Evolutionary conservation across 169 alveolate genomes (phyloP), one percentile per base, ranked within the genome.

Genomic region (Plasmodium chabaudi): DNA sequence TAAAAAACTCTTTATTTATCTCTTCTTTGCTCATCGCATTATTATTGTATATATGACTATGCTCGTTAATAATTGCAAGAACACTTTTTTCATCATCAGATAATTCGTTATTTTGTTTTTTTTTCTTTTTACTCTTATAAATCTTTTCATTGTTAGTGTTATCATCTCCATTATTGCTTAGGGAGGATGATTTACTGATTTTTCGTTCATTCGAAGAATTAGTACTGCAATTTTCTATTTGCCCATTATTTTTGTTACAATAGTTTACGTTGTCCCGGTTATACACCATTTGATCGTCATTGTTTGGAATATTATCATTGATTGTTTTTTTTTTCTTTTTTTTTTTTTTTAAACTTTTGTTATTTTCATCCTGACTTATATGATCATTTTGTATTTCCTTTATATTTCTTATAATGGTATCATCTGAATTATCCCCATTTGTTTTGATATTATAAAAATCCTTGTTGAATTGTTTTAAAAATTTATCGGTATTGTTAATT

Each of bases 371-470:
- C 57, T 56, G 63, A 68, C 53, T 63, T n/a, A 44, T 19, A 42
- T 75, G n/a, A 63, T 75, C 88, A 23, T 75, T 75, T 75, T 67
- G 64, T 17, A 75, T 75, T 68, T 75, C 88, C 59, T 63, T 75
- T 9, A 75, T 53, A 42, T 82, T 82, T 59, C 63, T 67, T 70
- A 65, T 19, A 67, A 82, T 67, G 49, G 13, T 82, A 82, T 67
- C 86, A 17, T 65, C 86, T 17, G 84, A 65, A 61, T 27, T n/a
- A 6, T 82, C 84, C 10, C 64, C 84, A 25, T 23, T 67, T 53
- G 3, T 47, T 57, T 19, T 65, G 15, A 82, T 42, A n/a, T 67
- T 82, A 67, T 67, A 65, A 34, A 56, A 17, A 17, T 82, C 82
- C 13, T 39, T 44, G 49, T 82, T 60, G 17, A 82, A 57, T 27